Percentiles rank a stretch among this genome's conserved stretches.
phyloP scores from a whole-genome alignment of 2,329 filamentous ascomycete species.

The Nakataea oryzae region DNA sequence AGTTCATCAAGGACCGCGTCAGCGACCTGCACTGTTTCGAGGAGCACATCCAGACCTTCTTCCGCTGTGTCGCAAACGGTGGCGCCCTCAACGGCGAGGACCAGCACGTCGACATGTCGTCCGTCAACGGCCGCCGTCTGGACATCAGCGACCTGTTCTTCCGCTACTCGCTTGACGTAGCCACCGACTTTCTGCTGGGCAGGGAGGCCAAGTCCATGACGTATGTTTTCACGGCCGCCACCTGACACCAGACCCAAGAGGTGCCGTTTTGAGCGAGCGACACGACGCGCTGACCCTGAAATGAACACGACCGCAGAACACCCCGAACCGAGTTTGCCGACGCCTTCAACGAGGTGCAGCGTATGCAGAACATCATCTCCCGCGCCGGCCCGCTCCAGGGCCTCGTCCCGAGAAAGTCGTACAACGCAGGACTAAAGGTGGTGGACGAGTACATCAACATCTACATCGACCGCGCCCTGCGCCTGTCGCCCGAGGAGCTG shows the following conservation, averaged over 20 bases:
- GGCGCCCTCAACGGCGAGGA: constrained; percentile 46
- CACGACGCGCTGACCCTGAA: no score
- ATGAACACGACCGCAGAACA: constrained; percentile 24
- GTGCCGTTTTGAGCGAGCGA: no score
- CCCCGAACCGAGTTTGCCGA: constrained; percentile 62
- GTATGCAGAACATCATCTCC: constrained; percentile 57
- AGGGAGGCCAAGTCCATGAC: constrained; percentile 56
- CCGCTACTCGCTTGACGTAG: constrained; percentile 73
- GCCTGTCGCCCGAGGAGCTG: constrained; percentile 60
- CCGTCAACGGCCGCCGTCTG: constrained; percentile 51
- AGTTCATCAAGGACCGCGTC: constrained; percentile 78
- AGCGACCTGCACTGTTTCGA: constrained; percentile 77
- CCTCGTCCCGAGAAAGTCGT: constrained; percentile 54
- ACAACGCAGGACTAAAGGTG: constrained; percentile 51
- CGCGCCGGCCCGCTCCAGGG: constrained; percentile 52
- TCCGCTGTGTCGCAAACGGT: constrained; percentile 53
- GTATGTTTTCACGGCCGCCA: constrained; percentile 19
- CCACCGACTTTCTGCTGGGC: constrained; percentile 80
- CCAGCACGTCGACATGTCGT: constrained; percentile 52
- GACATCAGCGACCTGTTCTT: constrained; percentile 73
- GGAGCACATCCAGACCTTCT: constrained; percentile 62
- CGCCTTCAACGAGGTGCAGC: constrained; percentile 71
- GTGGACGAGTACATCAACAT: constrained; percentile 69
- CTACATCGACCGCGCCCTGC: constrained; percentile 67
- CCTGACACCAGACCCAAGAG: no score